Evolutionary conservation across 192 early-diverging fungal genomes (phyloP).

Genomic region (Powellomyces hirtus): DNA sequence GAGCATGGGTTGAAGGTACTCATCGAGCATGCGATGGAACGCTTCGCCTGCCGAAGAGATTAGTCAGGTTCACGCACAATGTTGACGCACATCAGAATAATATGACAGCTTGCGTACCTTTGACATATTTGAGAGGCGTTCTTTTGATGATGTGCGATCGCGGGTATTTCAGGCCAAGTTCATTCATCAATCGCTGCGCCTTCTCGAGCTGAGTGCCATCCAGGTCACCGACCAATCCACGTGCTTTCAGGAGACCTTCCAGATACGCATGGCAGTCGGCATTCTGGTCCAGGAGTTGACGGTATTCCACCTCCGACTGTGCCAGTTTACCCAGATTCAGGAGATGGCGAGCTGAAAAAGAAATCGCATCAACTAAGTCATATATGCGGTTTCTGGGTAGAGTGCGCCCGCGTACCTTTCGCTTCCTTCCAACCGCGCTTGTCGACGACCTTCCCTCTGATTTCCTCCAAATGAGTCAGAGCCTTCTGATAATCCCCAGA

Average conservation of each 20-base stretch:
- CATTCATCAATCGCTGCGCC: slow-evolving; percentile 37
- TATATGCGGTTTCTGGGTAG: too few species aligned
- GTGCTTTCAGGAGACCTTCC: slow-evolving; percentile 56
- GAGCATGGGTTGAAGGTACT: slow-evolving; percentile 68
- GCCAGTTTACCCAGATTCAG: slow-evolving; percentile 63
- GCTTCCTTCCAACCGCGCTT: slow-evolving; percentile 67
- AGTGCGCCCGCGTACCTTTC: slow-evolving; percentile 46
- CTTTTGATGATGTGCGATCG: slow-evolving; percentile 78
- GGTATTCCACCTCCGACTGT: slow-evolving; percentile 75
- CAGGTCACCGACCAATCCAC: slow-evolving; percentile 52
- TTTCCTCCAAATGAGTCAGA: slow-evolving; percentile 72
- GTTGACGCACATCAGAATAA: not conserved
- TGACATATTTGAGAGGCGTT: slow-evolving; percentile 71
- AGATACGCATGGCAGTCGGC: slow-evolving; percentile 78
- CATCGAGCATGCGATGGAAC: slow-evolving; percentile 54
- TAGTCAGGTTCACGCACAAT: not conserved
- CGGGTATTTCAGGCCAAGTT: slow-evolving; percentile 70
- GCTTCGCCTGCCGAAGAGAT: slow-evolving; percentile 21
- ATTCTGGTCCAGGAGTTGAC: slow-evolving; percentile 72
- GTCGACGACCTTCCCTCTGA: slow-evolving; percentile 75
- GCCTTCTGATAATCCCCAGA: slow-evolving; percentile 73
- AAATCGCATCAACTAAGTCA: too few species aligned
- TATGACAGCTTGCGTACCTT: slow-evolving; percentile 45
- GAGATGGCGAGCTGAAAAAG: slow-evolving; percentile 62
- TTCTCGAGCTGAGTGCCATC: slow-evolving; percentile 29